Conservation (phyloP, 192 early-diverging fungal species). For the Anaeromyces robustus region DNA sequence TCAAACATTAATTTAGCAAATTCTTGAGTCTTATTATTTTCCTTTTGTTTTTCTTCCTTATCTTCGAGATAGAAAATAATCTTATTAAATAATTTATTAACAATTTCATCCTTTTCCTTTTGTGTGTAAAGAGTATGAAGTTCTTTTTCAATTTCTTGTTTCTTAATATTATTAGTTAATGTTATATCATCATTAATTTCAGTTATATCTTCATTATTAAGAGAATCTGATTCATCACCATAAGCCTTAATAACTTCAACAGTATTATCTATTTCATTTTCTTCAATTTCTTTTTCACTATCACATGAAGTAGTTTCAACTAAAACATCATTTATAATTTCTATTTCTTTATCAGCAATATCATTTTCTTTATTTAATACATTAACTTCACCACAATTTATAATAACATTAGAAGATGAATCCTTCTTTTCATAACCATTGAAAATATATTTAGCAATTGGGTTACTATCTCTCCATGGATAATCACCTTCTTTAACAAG, state of each 20-base stretch:
- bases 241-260: background rate
- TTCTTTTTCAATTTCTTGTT: background rate
- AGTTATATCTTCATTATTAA: background rate
- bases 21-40: background rate
- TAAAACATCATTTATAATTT: background rate
- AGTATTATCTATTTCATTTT: background rate
- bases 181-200: background rate
- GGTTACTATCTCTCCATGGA: background rate
- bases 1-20: background rate
- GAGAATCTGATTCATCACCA: background rate
- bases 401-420: background rate
- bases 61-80: background rate
- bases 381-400: background rate
- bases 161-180: background rate
- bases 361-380: background rate
- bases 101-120: background rate
- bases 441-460: background rate
- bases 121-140: background rate
- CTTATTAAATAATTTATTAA: background rate
- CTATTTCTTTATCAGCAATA: background rate
- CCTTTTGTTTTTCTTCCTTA: background rate
- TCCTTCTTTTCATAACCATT: background rate
- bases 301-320: background rate
- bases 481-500: background rate
- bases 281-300: background rate